Percentiles rank a stretch among this genome's conserved stretches.
Conservation (phyloP, 495 filamentous ascomycete species). For the Penicillium malachiteum region DNA sequence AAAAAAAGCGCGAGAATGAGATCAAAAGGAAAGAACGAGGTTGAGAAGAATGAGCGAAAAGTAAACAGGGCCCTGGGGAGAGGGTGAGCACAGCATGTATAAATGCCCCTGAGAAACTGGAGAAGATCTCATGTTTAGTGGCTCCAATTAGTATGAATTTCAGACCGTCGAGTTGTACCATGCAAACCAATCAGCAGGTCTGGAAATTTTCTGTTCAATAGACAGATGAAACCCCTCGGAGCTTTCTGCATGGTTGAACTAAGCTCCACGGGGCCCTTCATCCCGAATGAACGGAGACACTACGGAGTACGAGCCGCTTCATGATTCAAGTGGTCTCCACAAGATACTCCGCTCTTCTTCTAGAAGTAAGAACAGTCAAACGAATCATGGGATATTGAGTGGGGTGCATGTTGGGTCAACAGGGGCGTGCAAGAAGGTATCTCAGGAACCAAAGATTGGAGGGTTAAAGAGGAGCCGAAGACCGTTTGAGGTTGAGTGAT, state of each 20-base stretch:
- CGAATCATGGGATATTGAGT: background rate
- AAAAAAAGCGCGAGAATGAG: background rate
- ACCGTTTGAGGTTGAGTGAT: conserved; percentile 16
- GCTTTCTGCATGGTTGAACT: no score
- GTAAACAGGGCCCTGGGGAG: background rate
- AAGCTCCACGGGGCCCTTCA: no score
- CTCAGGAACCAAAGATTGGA: conserved; percentile 9
- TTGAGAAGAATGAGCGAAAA: background rate
- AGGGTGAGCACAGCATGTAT: no score
- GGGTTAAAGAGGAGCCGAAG: conserved; percentile 9
- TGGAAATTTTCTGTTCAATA: no score
- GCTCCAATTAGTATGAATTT: no score
- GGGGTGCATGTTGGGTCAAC: background rate
- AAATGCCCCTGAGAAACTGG: background rate
- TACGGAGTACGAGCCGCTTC: background rate
- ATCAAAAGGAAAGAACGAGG: background rate
- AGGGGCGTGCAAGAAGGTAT: background rate
- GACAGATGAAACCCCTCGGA: no score
- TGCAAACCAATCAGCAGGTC: no score
- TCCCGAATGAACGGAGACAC: background rate
- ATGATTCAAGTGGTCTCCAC: background rate
- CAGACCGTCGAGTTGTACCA: no score
- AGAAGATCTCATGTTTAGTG: no score
- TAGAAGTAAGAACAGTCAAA: background rate
- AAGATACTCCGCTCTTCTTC: background rate